Base-by-base conservation (phyloP, 78 protist species). In the Tieghemostelium lacteum region DNA sequence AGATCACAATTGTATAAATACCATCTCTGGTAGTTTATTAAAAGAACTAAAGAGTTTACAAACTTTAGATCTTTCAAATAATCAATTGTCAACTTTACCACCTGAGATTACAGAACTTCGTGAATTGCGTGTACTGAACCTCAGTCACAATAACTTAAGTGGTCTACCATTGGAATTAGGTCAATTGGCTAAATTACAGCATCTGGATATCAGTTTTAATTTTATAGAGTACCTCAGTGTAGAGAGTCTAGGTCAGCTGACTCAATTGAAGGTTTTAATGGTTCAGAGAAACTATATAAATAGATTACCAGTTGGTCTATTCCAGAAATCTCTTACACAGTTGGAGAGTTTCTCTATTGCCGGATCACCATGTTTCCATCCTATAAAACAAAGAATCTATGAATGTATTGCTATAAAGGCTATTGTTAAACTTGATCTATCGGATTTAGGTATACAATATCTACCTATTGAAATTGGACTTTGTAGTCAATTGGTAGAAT, bases 201-300 rank as follows among this genome's bases (percentile, higher is more conserved):
- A 76, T 37, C 31, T 92, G n/a, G 95, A 92, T 24, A 66, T 92
- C 17, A 29, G 87, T n/a, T 85, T 85, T 62, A 92, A 92, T 58
- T 62, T 58, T 22, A 69, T 83, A 31, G 91, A 83, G 24, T 29
- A 73, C 8, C 66, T 83, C 0, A 55, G 61, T 42, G 71, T 26
- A 0, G 75, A 83, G n/a, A 26, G 28, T n/a, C 7, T 83, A 14
- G 29, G 75, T 1, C 34, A 36, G 16, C 54, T 83, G 16, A 29
- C 24, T 0, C n/a, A 64, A 24, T 62, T 83, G 28, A 52, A 60
- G 33, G 65, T 73, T 8, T 31, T 83, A 50, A 58, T 83, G 91
- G 69, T 83, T 76, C 91, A 69, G 29, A 34, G 91, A 39, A 83
- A 83, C 55, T 69, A 64, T 58, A 58, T 83, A 31, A 83, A 73